Conservation (phyloP, 495 filamentous ascomycete species). For the Annulohypoxylon nitens region DNA sequence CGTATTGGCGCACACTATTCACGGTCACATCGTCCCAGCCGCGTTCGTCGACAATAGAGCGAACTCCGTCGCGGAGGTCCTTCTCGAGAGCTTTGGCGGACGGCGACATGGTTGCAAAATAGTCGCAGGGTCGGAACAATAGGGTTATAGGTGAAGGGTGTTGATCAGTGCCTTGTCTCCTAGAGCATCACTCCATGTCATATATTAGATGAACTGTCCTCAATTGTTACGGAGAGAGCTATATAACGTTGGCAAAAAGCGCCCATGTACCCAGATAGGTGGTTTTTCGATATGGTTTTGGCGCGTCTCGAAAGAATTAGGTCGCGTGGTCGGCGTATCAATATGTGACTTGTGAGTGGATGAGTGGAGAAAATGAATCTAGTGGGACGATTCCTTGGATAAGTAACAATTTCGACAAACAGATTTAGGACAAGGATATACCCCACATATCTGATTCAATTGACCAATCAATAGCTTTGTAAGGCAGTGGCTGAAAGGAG, state of each 20-base stretch:
- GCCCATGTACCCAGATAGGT: slow-evolving; percentile 6
- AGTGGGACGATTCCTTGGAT: not conserved
- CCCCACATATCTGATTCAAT: slow-evolving; percentile 11
- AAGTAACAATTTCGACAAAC: not conserved
- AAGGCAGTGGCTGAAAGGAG: not conserved
- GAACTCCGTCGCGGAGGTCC: slow-evolving; percentile 71
- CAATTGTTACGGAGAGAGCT: not conserved
- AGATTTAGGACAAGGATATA: slow-evolving; percentile 11
- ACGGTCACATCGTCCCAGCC: slow-evolving; percentile 75
- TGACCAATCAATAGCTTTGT: slow-evolving; percentile 19
- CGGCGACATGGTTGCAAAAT: slow-evolving; percentile 38
- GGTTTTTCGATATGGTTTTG: slow-evolving; percentile 2
- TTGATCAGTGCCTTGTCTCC: not conserved
- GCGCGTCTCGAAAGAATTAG: slow-evolving; percentile 16
- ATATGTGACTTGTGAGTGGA: not conserved
- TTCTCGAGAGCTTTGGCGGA: slow-evolving; percentile 58
- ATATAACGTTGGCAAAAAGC: slow-evolving; percentile 7
- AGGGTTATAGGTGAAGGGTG: not conserved
- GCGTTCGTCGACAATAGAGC: slow-evolving; percentile 68
- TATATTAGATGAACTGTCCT: not conserved
- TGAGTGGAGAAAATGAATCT: slow-evolving; percentile 12
- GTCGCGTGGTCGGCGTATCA: slow-evolving; percentile 18
- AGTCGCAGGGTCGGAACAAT: not conserved
- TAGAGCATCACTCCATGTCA: slow-evolving; percentile 1
- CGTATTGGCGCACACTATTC: slow-evolving; percentile 76